Percentiles rank a stretch among this genome's conserved stretches.
Conservation (phyloP, 1,284 basidiomycete species). For the Polyporus tsugae region DNA sequence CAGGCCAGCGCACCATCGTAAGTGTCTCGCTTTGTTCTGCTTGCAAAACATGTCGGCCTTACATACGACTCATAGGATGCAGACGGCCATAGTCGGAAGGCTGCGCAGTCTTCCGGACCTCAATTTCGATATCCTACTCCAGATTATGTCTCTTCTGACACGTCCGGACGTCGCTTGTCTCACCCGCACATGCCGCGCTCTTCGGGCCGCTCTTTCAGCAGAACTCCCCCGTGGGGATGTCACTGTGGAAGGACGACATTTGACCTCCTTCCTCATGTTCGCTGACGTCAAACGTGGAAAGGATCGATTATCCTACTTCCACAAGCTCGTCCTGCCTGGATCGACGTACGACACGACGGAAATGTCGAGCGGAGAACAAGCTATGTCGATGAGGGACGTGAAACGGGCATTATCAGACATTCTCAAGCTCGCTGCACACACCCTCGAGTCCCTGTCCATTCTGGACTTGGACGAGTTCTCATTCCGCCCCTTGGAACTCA, state of each 20-base stretch:
- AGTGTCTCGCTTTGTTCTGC: background rate
- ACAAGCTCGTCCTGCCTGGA: background rate
- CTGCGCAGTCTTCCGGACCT: background rate
- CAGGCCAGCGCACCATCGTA: background rate
- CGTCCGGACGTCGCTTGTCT: background rate
- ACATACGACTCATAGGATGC: background rate
- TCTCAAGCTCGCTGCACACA: background rate
- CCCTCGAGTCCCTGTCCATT: background rate
- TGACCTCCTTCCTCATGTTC: background rate
- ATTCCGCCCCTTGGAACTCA: background rate
- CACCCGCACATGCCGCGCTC: background rate
- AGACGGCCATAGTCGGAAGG: background rate
- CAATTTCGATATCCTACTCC: slow-evolving; percentile 1
- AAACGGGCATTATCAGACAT: background rate
- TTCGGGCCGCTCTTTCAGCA: background rate
- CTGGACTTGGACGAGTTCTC: background rate
- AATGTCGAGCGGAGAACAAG: background rate
- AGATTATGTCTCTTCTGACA: background rate
- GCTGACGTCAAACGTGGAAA: background rate
- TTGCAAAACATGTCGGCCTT: background rate
- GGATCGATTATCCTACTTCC: background rate
- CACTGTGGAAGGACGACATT: background rate
- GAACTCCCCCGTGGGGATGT: background rate
- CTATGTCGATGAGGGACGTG: background rate
- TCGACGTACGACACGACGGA: background rate